Evolutionary conservation across 2,329 filamentous ascomycete species (phyloP).

Genomic region (Scleromitrula shiraiana): DNA sequence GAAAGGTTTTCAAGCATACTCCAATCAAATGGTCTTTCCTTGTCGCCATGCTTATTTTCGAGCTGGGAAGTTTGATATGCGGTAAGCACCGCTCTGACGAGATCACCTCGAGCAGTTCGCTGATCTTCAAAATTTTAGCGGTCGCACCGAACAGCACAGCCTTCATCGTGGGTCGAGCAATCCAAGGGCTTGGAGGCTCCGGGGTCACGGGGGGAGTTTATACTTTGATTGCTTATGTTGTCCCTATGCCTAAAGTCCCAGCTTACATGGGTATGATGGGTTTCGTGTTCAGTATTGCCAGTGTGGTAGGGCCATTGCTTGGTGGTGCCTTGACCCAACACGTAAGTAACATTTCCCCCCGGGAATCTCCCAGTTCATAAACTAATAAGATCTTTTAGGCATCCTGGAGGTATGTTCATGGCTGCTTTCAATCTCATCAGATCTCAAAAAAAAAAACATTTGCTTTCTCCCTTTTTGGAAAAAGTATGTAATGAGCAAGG

Average conservation of each 20-base stretch:
- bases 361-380: background rate
- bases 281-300: conserved; percentile 15
- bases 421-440: background rate
- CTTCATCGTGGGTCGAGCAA: conserved; percentile 38
- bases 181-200: conserved; percentile 42
- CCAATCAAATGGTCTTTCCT: conserved; percentile 16
- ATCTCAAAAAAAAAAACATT: background rate
- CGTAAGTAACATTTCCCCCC: background rate
- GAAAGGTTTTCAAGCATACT: background rate
- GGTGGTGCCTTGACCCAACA: conserved; percentile 25
- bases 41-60: conserved; percentile 39
- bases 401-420: background rate
- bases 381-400: background rate
- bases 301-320: conserved; percentile 24
- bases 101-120: background rate
- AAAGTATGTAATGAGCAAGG: background rate
- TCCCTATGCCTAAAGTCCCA: conserved; percentile 2
- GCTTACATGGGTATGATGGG: conserved; percentile 15
- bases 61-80: conserved; percentile 39
- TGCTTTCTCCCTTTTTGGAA: background rate
- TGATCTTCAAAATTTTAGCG: conserved; percentile 21
- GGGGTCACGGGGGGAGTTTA: conserved; percentile 42
- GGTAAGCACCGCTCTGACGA: background rate
- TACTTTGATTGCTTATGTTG: conserved; percentile 42
- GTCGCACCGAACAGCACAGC: conserved; percentile 34